Conservation (phyloP, 2,329 filamentous ascomycete genomes). For the Penicillium hordei region DNA sequence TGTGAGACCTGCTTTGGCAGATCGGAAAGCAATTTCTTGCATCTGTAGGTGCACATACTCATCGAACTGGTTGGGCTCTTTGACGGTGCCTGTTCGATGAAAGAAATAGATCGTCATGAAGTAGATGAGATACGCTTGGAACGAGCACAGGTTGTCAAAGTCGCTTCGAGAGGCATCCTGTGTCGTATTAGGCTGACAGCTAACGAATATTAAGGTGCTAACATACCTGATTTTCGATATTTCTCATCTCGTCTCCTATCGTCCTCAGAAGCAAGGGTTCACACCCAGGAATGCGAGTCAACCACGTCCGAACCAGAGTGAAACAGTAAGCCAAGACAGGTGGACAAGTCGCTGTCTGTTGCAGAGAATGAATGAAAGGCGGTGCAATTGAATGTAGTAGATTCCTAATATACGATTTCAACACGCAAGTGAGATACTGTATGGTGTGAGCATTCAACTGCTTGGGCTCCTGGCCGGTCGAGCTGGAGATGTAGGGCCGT, state of each 20-base stretch:
- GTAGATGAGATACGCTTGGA: slow-evolving; percentile 58
- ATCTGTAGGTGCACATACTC: slow-evolving; percentile 50
- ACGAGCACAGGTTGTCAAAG: slow-evolving; percentile 43
- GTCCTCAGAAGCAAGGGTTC: slow-evolving; percentile 24
- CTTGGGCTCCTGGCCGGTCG: slow-evolving; percentile 22
- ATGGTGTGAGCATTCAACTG: slow-evolving; percentile 23
- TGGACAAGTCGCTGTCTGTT: slow-evolving; percentile 12
- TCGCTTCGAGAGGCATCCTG: slow-evolving; percentile 20
- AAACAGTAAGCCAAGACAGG: slow-evolving; percentile 29
- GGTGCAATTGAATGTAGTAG: slow-evolving; percentile 17
- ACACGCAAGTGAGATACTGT: slow-evolving; percentile 25
- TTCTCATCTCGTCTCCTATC: slow-evolving; percentile 29
- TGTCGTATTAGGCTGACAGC: background rate
- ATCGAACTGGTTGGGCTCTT: slow-evolving; percentile 34
- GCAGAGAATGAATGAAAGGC: slow-evolving; percentile 29
- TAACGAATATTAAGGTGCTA: background rate
- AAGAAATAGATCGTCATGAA: slow-evolving; percentile 51
- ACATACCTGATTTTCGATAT: slow-evolving; percentile 20
- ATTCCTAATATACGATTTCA: slow-evolving; percentile 28
- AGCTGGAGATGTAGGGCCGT: slow-evolving; percentile 23
- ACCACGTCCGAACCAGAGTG: slow-evolving; percentile 30
- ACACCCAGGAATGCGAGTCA: slow-evolving; percentile 27
- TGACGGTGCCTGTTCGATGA: slow-evolving; percentile 21
- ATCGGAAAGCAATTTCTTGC: slow-evolving; percentile 51
- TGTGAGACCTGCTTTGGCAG: slow-evolving; percentile 44